These are phyloP conservation scores for Ceratobasidium sp. DNA, from an alignment of 1,284 basidiomycete genomes.

Conservation along the genomic window DNA sequence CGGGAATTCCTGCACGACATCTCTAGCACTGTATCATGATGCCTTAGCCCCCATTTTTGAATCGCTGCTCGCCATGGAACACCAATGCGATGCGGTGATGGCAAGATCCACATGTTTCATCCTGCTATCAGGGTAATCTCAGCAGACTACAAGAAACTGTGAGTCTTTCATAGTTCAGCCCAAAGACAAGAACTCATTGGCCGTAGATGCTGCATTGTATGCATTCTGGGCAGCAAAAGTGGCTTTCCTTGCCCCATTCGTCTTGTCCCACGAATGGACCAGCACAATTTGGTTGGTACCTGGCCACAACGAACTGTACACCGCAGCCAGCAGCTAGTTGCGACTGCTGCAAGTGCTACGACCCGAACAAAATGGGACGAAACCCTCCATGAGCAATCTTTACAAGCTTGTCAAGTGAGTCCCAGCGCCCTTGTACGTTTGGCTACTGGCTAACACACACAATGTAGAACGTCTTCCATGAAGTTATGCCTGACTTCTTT, in stretches of 20 bases:
- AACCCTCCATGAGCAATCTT: not conserved
- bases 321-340: not conserved
- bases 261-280: not conserved
- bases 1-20: too few relatives aligned
- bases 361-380: not conserved
- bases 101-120: not conserved
- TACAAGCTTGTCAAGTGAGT: not conserved
- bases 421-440: not conserved
- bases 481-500: not conserved
- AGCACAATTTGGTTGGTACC: not conserved
- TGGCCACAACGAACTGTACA: not conserved
- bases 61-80: not conserved
- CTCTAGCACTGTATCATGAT: too few relatives aligned
- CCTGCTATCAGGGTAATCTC: not conserved
- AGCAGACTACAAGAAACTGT: not conserved
- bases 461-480: not conserved
- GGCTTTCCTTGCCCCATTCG: not conserved
- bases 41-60: not conserved
- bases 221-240: not conserved
- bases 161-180: not conserved
- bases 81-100: not conserved
- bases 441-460: too few relatives aligned
- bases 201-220: not conserved
- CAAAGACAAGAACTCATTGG: too few relatives aligned
- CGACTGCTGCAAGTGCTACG: not conserved